Evolutionary conservation across 1,139 yeast genomes (phyloP).

Genomic region (Geotrichum siamense): DNA sequence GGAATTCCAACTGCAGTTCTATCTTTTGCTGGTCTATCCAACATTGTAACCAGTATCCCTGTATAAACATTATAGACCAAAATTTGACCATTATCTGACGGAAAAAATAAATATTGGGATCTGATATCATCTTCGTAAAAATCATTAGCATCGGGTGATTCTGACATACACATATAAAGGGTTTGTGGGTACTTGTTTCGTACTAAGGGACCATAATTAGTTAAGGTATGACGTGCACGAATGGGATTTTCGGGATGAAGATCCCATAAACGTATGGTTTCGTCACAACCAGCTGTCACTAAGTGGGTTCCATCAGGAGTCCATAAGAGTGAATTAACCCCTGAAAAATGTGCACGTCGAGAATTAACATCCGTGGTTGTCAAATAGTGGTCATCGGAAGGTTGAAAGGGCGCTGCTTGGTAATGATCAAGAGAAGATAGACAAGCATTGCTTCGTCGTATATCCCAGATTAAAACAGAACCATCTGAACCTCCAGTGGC

Average conservation of each 20-base stretch:
- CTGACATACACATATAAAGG: constrained; percentile 36
- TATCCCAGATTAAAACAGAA: constrained; percentile 57
- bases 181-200: constrained; percentile 50
- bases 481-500: constrained; percentile 77
- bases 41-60: constrained; percentile 54
- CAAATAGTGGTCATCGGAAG: constrained; percentile 17
- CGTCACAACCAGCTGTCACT: constrained; percentile 67
- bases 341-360: constrained; percentile 52
- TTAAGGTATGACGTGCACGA: constrained; percentile 30
- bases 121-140: background rate
- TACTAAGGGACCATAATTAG: constrained; percentile 74
- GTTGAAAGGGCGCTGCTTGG: constrained; percentile 22
- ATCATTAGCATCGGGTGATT: constrained; percentile 27
- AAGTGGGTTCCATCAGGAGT: constrained; percentile 53
- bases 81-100: constrained; percentile 76
- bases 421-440: constrained; percentile 52
- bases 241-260: background rate
- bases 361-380: constrained; percentile 25
- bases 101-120: constrained; percentile 52
- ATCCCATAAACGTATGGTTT: constrained; percentile 69
- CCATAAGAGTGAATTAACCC: constrained; percentile 72
- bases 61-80: constrained; percentile 54
- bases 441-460: constrained; percentile 60
- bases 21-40: constrained; percentile 33
- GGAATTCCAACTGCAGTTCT: constrained; percentile 13